Evolutionary conservation across 306 rosid species (phyloP), one percentile per base, ranked within the genome.

Genomic region (Begonia peltatifolia): DNA sequence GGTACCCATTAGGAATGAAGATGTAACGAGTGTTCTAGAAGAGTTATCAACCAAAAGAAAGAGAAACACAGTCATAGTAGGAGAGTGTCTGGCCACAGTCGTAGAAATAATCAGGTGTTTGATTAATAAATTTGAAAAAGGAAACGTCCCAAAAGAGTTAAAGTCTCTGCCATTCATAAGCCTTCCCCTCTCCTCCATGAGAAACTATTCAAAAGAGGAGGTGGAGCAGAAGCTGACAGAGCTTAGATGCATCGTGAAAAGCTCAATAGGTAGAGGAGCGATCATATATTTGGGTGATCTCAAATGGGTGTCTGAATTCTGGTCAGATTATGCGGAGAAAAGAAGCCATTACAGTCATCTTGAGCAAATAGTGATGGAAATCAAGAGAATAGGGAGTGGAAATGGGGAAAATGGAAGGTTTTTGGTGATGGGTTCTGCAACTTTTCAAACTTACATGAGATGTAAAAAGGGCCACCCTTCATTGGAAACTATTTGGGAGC

Each of bases 221-320:
- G 75, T 76, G 38, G 94, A 87, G 42, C 67, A 75, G 55, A 87
- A 74, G 63, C 47, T 87, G 55, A 43, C 59, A 50, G 96, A 87
- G 72, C 68, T 87, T 10, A 76, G 81, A 54, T 76, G 77, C 57
- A 70, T 78, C 9, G 84, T 78, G 47, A 83, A 80, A 44, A 78
- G 81, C 64, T 68, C 77, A 42, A 50, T 71, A 51, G 84, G 84
- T 11, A 81, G 87, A 83, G 93, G 87, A 67, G 64, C 83, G 42
- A 74, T 87, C 54, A 72, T 87, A 59, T 83, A 81, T 41, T 74
- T 87, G 68, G 90, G 96, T 48, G 96, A 87, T 54, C 72, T 87
- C 25, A 68, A 73, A 51, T 87, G 96, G 90, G 66, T 81, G 52
- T 64, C 83, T 44, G 94, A 87, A 60, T 74, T 80, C 9, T 87